phyloP scores from a whole-genome alignment of 805 yeast species.

The Ogataea methanolica region DNA sequence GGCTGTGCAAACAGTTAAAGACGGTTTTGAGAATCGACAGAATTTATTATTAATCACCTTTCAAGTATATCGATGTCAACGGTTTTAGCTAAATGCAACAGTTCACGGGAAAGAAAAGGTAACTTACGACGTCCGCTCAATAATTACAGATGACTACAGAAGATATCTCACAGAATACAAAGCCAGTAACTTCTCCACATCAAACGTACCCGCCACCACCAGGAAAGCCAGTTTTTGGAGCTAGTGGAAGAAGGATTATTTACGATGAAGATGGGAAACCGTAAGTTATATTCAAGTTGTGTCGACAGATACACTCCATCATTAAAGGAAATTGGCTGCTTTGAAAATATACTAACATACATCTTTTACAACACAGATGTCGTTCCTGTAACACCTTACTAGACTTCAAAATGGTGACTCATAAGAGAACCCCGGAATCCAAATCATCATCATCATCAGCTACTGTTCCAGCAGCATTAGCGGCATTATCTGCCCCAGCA shows the following conservation, averaged over 20 bases:
- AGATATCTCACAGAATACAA: background rate
- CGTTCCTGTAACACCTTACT: conserved; percentile 80
- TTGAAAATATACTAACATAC: conserved; percentile 1
- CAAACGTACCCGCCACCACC: conserved; percentile 4
- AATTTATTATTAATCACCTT: too few relatives aligned
- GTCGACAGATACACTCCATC: too few relatives aligned
- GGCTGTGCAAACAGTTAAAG: too few relatives aligned
- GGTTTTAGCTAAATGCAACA: too few relatives aligned
- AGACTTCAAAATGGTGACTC: conserved; percentile 68
- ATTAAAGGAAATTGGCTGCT: too few relatives aligned
- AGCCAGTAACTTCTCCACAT: conserved; percentile 3
- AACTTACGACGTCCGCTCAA: background rate
- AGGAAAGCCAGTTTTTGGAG: conserved; percentile 43
- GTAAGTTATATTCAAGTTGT: conserved; percentile 41
- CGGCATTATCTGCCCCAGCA: conserved; percentile 13
- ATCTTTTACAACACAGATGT: conserved; percentile 36
- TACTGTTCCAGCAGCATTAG: conserved; percentile 10
- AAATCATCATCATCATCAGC: conserved; percentile 2
- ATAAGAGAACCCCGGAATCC: conserved; percentile 19
- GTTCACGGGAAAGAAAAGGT: too few relatives aligned
- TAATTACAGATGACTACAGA: background rate
- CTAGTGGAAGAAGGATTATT: conserved; percentile 62
- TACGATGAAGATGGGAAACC: conserved; percentile 92
- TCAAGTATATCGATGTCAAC: too few relatives aligned
- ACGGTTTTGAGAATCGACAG: too few relatives aligned